These are phyloP conservation scores for Lophiotrema nucula DNA, from an alignment of 495 filamentous ascomycete species.

Conservation along the genomic window DNA sequence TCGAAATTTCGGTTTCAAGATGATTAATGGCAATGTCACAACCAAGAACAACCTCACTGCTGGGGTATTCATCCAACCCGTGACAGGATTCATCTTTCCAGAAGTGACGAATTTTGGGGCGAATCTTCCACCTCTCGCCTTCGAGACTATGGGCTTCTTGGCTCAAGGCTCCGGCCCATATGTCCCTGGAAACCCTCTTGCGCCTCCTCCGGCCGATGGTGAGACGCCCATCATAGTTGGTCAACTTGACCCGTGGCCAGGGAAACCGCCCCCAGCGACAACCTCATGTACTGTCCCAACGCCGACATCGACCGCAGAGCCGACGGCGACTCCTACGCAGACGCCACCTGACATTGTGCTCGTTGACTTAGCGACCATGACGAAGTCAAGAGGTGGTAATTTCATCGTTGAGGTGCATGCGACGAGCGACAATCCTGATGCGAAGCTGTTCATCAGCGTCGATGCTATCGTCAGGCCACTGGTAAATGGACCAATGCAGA, in stretches of 20 bases:
- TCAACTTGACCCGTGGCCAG: conserved; percentile 1
- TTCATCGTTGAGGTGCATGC: conserved; percentile 2
- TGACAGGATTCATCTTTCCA: conserved; percentile 3
- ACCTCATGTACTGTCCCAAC: not conserved
- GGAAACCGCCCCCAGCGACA: not conserved
- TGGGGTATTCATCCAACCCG: conserved; percentile 3
- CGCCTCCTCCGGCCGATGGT: not conserved
- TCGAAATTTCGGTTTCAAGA: conserved; percentile 6
- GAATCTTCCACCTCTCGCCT: conserved; percentile 1
- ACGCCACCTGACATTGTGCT: not conserved
- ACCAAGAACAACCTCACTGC: conserved; percentile 5
- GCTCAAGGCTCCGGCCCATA: conserved; percentile 1
- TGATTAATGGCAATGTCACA: not conserved
- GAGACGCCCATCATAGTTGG: not conserved
- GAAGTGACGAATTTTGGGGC: not conserved
- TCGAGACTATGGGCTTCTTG: not conserved
- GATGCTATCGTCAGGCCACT: not conserved
- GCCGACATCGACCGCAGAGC: not conserved
- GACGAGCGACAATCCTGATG: not conserved
- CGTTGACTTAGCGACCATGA: not conserved
- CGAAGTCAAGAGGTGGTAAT: not conserved
- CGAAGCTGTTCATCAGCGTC: not conserved
- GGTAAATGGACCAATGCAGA: not conserved
- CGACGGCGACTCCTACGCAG: not conserved
- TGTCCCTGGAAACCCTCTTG: conserved; percentile 1